Conservation (phyloP, 768 basidiomycete species). For the Xerocomus spinulosus region DNA sequence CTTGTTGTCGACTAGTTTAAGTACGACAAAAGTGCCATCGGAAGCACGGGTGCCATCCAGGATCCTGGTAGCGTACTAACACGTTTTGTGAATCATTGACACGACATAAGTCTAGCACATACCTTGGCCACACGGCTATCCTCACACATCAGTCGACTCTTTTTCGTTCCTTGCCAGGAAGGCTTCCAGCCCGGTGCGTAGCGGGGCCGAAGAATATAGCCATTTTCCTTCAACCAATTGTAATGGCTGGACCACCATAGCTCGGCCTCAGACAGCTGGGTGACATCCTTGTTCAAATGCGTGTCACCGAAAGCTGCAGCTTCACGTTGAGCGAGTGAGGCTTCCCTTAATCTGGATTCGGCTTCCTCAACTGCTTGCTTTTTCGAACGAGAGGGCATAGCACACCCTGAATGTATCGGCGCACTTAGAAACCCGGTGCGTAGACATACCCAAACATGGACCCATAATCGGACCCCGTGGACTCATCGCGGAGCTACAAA, state of each 20-base stretch:
- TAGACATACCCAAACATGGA: slow-evolving; percentile 2
- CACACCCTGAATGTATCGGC: no score
- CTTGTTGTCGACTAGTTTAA: slow-evolving; percentile 26
- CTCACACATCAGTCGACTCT: background rate
- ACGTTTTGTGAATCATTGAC: slow-evolving; percentile 1
- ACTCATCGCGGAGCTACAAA: slow-evolving; percentile 10
- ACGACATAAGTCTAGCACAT: background rate
- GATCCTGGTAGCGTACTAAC: slow-evolving; percentile 9
- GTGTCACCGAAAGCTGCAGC: background rate
- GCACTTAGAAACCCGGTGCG: no score
- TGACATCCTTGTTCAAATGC: background rate
- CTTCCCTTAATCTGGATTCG: background rate
- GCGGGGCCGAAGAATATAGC: slow-evolving; percentile 17
- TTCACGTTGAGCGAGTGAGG: no score
- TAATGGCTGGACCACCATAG: slow-evolving; percentile 14
- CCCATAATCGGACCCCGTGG: slow-evolving; percentile 4
- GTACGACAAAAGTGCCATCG: slow-evolving; percentile 26
- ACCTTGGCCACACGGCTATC: background rate
- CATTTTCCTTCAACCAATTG: slow-evolving; percentile 9
- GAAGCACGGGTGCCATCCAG: slow-evolving; percentile 28
- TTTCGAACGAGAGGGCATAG: background rate
- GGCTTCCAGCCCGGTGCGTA: slow-evolving; percentile 20
- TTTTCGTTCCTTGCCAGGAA: slow-evolving; percentile 14
- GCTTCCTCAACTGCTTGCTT: background rate
- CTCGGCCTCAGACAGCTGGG: slow-evolving; percentile 7